Conservation (phyloP, 768 basidiomycete species). For the Rhodotorula paludigena region DNA sequence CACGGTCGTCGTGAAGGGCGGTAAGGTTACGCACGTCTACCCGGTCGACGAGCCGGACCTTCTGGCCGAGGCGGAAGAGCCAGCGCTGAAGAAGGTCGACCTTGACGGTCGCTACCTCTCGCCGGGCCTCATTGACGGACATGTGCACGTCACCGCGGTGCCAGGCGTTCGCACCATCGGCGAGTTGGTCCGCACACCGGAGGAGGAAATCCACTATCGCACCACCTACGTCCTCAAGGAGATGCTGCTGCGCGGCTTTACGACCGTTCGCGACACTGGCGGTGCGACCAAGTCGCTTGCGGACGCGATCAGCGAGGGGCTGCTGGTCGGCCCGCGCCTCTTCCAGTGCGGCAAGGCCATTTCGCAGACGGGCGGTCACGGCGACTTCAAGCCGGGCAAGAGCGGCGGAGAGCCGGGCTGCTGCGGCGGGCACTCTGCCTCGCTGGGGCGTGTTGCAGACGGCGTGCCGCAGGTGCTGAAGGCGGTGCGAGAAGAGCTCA, state of each 20-base stretch:
- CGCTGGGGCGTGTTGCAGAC: slow-evolving; percentile 48
- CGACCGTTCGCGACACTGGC: slow-evolving; percentile 50
- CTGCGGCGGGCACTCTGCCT: slow-evolving; percentile 47
- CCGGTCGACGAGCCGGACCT: slow-evolving; percentile 15
- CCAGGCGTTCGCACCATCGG: slow-evolving; percentile 50
- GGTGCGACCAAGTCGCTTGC: slow-evolving; percentile 51
- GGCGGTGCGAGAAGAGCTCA: slow-evolving; percentile 49
- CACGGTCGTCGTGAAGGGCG: slow-evolving; percentile 45
- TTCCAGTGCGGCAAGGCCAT: slow-evolving; percentile 51
- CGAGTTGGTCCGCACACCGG: slow-evolving; percentile 46
- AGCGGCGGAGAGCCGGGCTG: slow-evolving; percentile 43
- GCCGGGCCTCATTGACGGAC: slow-evolving; percentile 53
- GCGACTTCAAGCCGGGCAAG: slow-evolving; percentile 45
- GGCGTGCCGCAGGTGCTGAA: slow-evolving; percentile 50
- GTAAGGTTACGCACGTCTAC: slow-evolving; percentile 43
- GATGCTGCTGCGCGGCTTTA: slow-evolving; percentile 51
- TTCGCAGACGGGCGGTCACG: slow-evolving; percentile 52
- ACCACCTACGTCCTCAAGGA: slow-evolving; percentile 50
- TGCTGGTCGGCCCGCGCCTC: slow-evolving; percentile 49
- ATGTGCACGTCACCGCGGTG: slow-evolving; percentile 52
- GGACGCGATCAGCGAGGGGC: slow-evolving; percentile 49
- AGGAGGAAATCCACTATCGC: slow-evolving; percentile 48
- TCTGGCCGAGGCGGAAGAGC: slow-evolving; percentile 21
- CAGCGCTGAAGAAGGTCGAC: slow-evolving; percentile 43
- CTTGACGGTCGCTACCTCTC: slow-evolving; percentile 49